Evolutionary conservation across 1,139 yeast species (phyloP).

Genomic region (Pichia sp.): DNA sequence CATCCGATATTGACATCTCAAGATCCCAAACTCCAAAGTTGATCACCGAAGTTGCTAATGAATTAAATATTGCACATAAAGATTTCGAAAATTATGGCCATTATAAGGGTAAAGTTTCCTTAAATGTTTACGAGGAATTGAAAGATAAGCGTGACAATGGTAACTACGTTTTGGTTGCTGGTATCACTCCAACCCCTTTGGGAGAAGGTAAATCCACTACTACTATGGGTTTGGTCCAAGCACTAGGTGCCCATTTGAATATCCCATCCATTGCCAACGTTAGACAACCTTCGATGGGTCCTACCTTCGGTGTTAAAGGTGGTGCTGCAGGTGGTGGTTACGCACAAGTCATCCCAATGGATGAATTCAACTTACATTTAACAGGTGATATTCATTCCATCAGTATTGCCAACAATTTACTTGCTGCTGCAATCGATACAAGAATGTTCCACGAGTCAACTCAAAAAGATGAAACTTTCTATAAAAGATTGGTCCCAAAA

Average conservation of each 20-base stretch:
- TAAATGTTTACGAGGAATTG: conserved; percentile 55
- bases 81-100: conserved; percentile 74
- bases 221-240: conserved; percentile 75
- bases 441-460: conserved; percentile 78
- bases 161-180: conserved; percentile 68
- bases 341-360: conserved; percentile 84
- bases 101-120: conserved; percentile 68
- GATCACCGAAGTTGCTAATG: conserved; percentile 58
- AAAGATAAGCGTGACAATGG: conserved; percentile 59
- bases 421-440: conserved; percentile 82
- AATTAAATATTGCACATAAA: conserved; percentile 54
- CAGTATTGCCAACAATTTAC: conserved; percentile 70
- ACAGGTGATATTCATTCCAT: conserved; percentile 86
- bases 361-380: conserved; percentile 78
- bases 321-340: conserved; percentile 91
- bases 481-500: conserved; percentile 64
- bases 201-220: conserved; percentile 84
- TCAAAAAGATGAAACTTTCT: conserved; percentile 60
- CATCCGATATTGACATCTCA: conserved; percentile 72
- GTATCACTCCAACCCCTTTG: conserved; percentile 78
- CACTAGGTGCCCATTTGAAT: conserved; percentile 69
- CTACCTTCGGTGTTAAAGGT: conserved; percentile 83
- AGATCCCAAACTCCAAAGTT: conserved; percentile 68
- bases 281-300: conserved; percentile 86
- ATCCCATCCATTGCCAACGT: conserved; percentile 72